These are phyloP conservation scores for Dendrobium huoshanense DNA, from an alignment of 106 monocot species.

Conservation along the genomic window DNA sequence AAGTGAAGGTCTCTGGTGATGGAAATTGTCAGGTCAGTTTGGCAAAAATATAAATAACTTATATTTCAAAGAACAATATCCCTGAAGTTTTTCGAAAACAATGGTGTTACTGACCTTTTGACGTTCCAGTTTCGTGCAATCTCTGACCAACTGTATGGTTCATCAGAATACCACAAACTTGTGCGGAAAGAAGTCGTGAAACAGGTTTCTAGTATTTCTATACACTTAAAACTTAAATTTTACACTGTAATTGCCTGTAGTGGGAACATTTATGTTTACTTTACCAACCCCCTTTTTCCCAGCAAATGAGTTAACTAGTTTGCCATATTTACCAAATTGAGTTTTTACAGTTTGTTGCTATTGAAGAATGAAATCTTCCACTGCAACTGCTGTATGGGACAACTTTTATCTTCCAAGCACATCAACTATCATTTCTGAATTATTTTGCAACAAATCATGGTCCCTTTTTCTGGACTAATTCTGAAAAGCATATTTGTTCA, in stretches of 20 bases:
- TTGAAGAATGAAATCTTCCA: too few relatives aligned
- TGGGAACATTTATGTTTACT: neutral
- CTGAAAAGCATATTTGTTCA: neutral
- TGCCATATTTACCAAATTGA: too few relatives aligned
- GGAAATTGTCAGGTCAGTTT: conserved; percentile 90
- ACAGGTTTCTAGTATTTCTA: conserved; percentile 45
- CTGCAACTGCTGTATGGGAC: too few relatives aligned
- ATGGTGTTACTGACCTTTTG: neutral
- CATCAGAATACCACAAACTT: conserved; percentile 78
- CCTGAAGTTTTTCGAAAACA: conserved; percentile 8
- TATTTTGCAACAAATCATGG: too few relatives aligned
- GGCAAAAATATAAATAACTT: neutral
- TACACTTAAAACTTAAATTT: neutral
- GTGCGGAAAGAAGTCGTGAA: conserved; percentile 79
- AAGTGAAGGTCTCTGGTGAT: conserved; percentile 91
- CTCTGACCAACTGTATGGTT: conserved; percentile 86
- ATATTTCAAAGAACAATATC: neutral
- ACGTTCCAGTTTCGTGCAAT: conserved; percentile 77
- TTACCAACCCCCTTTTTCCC: neutral
- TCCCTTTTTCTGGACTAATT: too few relatives aligned
- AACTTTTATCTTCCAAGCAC: too few relatives aligned
- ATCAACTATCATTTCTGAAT: too few relatives aligned
- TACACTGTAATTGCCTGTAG: neutral
- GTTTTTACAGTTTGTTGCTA: too few relatives aligned
- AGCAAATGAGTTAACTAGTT: neutral